Conservation (phyloP, 176 grass and related monocot species). For the Oryza meridionalis region DNA sequence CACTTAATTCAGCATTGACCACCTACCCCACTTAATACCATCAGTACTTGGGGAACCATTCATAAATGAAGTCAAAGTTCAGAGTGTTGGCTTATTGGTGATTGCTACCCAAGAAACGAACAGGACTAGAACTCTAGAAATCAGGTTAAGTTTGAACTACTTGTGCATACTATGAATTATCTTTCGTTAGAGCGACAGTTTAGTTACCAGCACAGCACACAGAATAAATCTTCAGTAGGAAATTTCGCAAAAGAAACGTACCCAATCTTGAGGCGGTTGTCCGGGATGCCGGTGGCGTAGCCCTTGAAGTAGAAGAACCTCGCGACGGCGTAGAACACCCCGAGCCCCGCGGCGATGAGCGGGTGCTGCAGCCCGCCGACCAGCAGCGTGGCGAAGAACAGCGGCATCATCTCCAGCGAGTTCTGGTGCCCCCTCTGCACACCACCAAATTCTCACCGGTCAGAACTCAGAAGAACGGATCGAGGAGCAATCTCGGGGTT, state of each 20-base stretch:
- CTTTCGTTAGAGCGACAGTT: too few species aligned
- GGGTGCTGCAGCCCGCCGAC: slow-evolving; percentile 83
- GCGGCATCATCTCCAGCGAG: slow-evolving; percentile 91
- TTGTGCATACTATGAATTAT: not conserved
- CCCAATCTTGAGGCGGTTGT: slow-evolving; percentile 91
- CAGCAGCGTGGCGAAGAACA: slow-evolving; percentile 84
- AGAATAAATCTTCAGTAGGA: too few species aligned
- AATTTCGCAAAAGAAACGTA: slow-evolving; percentile 27
- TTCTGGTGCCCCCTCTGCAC: slow-evolving; percentile 98
- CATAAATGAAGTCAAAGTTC: not conserved
- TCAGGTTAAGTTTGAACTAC: not conserved
- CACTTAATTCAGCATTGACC: not conserved
- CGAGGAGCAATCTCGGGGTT: not conserved
- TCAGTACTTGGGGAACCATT: not conserved
- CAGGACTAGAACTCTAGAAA: not conserved
- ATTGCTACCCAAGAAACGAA: not conserved
- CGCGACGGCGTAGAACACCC: slow-evolving; percentile 62
- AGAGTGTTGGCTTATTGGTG: not conserved
- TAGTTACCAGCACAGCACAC: too few species aligned
- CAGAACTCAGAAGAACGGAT: not conserved
- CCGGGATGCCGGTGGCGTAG: slow-evolving; percentile 80
- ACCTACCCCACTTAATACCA: not conserved
- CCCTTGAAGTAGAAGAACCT: slow-evolving; percentile 99
- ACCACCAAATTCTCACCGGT: not conserved
- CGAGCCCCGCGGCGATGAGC: slow-evolving; percentile 61